These are phyloP conservation scores for Pisolithus marmoratus DNA, from an alignment of 768 basidiomycete genomes.

Conservation along the genomic window DNA sequence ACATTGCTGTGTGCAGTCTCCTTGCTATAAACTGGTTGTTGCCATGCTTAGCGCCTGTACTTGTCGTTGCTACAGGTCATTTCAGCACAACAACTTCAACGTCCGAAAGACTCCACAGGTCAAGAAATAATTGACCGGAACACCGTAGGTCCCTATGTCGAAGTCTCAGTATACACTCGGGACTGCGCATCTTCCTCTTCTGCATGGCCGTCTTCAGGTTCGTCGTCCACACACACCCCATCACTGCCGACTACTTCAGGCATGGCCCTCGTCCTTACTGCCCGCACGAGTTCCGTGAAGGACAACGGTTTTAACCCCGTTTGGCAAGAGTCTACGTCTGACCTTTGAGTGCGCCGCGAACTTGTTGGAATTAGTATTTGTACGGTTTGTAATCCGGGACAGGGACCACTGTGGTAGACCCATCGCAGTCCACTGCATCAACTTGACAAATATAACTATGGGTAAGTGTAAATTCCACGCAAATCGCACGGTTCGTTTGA, in stretches of 20 bases:
- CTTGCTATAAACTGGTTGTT: too few species aligned
- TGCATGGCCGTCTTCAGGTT: conserved; percentile 1
- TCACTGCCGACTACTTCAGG: conserved; percentile 18
- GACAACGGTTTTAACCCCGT: conserved; percentile 91
- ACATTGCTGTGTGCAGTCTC: conserved; percentile 49
- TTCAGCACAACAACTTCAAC: conserved; percentile 87
- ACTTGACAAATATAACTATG: conserved; percentile 65
- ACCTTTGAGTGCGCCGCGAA: conserved; percentile 73
- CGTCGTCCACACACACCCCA: neutral
- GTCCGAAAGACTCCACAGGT: conserved; percentile 56
- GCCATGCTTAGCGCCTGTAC: too few species aligned
- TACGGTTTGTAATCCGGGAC: conserved; percentile 71
- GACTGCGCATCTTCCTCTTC: conserved; percentile 49
- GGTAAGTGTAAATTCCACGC: conserved; percentile 54
- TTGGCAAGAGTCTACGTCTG: conserved; percentile 66
- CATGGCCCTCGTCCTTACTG: conserved; percentile 41
- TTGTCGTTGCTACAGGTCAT: conserved; percentile 42
- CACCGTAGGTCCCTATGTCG: conserved; percentile 69
- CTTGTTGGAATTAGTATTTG: conserved; percentile 81
- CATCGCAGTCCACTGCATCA: conserved; percentile 71
- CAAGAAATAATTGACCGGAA: conserved; percentile 56
- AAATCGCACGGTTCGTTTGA: too few species aligned
- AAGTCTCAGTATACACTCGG: conserved; percentile 71
- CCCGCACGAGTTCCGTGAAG: conserved; percentile 59
- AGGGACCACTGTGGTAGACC: conserved; percentile 54